These are phyloP conservation scores for Trametes versicolor DNA, from an alignment of 1,284 basidiomycete species.

Conservation along the genomic window DNA sequence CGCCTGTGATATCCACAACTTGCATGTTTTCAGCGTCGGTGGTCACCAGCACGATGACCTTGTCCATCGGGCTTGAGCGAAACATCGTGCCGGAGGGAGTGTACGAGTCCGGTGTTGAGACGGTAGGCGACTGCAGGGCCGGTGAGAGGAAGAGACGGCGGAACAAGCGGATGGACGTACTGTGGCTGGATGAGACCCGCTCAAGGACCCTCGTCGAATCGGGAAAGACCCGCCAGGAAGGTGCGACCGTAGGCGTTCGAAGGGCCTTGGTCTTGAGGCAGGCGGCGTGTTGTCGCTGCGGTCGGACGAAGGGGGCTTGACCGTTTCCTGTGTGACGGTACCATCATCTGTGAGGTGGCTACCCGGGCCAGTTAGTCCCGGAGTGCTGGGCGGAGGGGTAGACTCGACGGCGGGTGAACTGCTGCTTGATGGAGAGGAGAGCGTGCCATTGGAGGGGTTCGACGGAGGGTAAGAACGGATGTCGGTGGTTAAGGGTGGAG, in stretches of 20 bases:
- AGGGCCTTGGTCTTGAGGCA: constrained; percentile 33
- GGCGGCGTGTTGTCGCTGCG: constrained; percentile 38
- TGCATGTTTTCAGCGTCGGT: constrained; percentile 84
- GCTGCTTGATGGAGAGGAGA: constrained; percentile 73
- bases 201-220: constrained; percentile 23
- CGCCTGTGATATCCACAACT: constrained; percentile 81
- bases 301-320: constrained; percentile 40
- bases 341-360: constrained; percentile 53
- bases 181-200: constrained; percentile 45
- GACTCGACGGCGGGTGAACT: constrained; percentile 68
- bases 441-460: constrained; percentile 58
- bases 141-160: constrained; percentile 5
- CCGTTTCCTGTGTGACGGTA: constrained; percentile 47
- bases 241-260: constrained; percentile 30
- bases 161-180: constrained; percentile 44
- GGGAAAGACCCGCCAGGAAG: constrained; percentile 5
- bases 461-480: constrained; percentile 50
- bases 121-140: constrained; percentile 55
- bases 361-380: constrained; percentile 57
- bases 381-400: constrained; percentile 73
- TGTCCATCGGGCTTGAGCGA: constrained; percentile 48
- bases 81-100: constrained; percentile 31
- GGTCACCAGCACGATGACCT: constrained; percentile 79
- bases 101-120: constrained; percentile 46
- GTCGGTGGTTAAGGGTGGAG: constrained; percentile 52